These are phyloP conservation scores for Senna tora DNA, from an alignment of 306 rosid genomes.

Conservation along the genomic window DNA sequence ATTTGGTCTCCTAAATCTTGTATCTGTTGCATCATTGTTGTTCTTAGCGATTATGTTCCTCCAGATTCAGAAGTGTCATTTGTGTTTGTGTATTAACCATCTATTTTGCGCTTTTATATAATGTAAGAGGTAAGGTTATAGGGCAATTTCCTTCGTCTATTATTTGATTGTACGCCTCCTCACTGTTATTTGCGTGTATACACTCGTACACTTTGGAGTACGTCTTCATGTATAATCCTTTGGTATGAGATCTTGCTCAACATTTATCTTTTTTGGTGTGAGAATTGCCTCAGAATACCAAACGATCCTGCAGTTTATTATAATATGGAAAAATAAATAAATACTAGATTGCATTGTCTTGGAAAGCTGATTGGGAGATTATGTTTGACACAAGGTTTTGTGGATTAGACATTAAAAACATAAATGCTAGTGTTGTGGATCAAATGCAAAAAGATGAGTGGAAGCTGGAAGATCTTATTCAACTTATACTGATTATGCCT, in stretches of 20 bases:
- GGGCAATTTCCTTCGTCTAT: not conserved
- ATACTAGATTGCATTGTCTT: not conserved
- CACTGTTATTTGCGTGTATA: not conserved
- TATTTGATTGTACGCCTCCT: not conserved
- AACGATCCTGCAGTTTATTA: not conserved
- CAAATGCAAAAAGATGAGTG: not conserved
- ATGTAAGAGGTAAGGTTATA: not conserved
- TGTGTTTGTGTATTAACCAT: not conserved
- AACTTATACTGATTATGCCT: not conserved
- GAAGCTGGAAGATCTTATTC: not conserved
- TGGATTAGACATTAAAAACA: not conserved
- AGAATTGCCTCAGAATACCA: not conserved
- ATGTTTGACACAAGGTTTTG: not conserved
- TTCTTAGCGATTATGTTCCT: slow-evolving; percentile 17
- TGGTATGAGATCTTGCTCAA: not conserved
- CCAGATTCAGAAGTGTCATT: not conserved
- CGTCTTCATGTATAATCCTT: not conserved
- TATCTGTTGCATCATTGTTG: slow-evolving; percentile 15
- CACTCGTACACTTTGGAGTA: not conserved
- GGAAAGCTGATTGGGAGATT: not conserved
- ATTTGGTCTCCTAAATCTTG: slow-evolving; percentile 28
- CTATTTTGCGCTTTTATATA: not conserved
- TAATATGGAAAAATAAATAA: too few species aligned
- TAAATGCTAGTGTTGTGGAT: not conserved
- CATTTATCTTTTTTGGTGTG: not conserved